Conservation (phyloP, 257 asterid species). For the Craterostigma plantagineum region DNA sequence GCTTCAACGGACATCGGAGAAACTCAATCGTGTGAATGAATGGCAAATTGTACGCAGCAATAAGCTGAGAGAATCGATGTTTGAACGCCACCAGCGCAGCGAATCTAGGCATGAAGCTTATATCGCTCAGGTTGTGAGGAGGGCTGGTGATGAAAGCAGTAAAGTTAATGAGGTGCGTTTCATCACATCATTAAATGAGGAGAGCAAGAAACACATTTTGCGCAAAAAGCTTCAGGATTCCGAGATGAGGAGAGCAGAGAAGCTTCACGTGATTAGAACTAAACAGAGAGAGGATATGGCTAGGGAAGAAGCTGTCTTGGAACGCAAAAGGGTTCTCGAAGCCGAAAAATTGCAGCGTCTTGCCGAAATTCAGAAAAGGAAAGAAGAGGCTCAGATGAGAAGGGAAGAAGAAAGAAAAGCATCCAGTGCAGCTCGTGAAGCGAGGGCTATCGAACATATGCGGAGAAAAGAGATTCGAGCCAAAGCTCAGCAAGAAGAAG, state of each 20-base stretch:
- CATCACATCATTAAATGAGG: slow-evolving; percentile 91
- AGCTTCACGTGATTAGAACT: slow-evolving; percentile 67
- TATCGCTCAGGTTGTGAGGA: slow-evolving; percentile 88
- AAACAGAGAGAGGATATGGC: slow-evolving; percentile 95
- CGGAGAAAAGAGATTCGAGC: slow-evolving; percentile 87
- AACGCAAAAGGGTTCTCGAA: slow-evolving; percentile 81
- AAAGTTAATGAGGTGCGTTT: slow-evolving; percentile 97
- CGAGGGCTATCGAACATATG: slow-evolving; percentile 81
- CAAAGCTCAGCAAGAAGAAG: slow-evolving; percentile 91
- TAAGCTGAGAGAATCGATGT: slow-evolving; percentile 76
- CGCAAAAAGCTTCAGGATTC: slow-evolving; percentile 88
- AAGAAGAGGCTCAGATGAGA: slow-evolving; percentile 96
- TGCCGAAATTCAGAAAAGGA: slow-evolving; percentile 81
- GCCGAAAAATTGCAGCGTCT: slow-evolving; percentile 94
- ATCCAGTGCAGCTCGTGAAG: slow-evolving; percentile 97
- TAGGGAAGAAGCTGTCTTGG: slow-evolving; percentile 97
- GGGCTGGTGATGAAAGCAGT: slow-evolving; percentile 96
- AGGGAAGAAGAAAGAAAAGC: slow-evolving; percentile 98
- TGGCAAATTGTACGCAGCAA: slow-evolving; percentile 87
- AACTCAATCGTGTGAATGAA: slow-evolving; percentile 81
- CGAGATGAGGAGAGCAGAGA: slow-evolving; percentile 89
- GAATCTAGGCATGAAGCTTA: slow-evolving; percentile 93
- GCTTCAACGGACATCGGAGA: slow-evolving; percentile 89
- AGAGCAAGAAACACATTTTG: slow-evolving; percentile 79
- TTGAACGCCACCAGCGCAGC: slow-evolving; percentile 80